Evolutionary conservation across 2,329 filamentous ascomycete species (phyloP), one percentile per base, ranked within the genome.

Genomic region (Pestalotiopsis sp.): DNA sequence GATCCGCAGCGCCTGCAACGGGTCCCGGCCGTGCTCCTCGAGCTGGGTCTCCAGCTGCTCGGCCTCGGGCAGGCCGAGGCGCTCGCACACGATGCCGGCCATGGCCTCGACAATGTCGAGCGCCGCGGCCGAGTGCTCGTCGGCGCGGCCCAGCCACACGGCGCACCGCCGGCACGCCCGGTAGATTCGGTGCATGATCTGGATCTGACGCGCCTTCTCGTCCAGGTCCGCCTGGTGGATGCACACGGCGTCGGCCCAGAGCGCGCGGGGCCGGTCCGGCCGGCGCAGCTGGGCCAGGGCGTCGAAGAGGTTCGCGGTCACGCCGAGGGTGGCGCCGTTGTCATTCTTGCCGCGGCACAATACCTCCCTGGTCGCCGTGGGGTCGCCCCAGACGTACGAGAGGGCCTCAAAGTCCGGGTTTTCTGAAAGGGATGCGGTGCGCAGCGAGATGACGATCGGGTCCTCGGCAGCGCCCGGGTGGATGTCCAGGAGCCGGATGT

Each of bases 161-260:
- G 66, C 45, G 52, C 52, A 60, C 6, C 55, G 63, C 61, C 58
- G 63, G 13, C 68, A 69, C 25, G 38, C 23, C 59, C 60, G 17
- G 41, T 70, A 71, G 62, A 71, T 70, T 12, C 12, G 20, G 41
- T 58, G 63, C 69, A 70, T 70, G 41, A 66, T 27, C 14, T 25
- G 64, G 17, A 70, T 45, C 57, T 70, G 69, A 23, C 3, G 49
- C 52, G 60, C 41, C 59, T 59, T 67, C 49, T 70, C 69, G 23
- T 68, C 64, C 62, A 69, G 58, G 31, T 69, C 52, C 17, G 25
- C 12, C 36, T 70, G 69, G 38, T 68, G 57, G 59, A 70, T 70
- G 67, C 69, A 69, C 25, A 70, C 14, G 12, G 67, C 67, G 27
- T 70, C 69, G 12, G 38, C 59, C 69, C 69, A 70, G 13, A 70